These are phyloP conservation scores for Lachnellula subtilissima DNA, from an alignment of 2,329 filamentous ascomycete genomes.

Conservation along the genomic window DNA sequence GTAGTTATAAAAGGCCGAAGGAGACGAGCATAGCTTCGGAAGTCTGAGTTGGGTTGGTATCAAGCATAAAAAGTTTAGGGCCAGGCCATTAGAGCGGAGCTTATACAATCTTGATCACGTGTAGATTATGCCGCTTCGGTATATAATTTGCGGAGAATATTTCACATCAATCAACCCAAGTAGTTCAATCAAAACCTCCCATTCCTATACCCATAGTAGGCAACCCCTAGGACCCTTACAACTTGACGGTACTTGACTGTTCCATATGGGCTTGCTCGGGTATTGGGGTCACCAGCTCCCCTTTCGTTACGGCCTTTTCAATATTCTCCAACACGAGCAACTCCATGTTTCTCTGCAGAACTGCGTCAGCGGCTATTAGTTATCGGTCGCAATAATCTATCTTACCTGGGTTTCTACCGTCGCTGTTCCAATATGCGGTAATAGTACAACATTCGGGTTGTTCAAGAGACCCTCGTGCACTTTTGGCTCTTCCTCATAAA, in stretches of 20 bases:
- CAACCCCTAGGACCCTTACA: too few species aligned
- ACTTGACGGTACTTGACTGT: not conserved
- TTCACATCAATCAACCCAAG: too few species aligned
- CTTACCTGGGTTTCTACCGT: conserved; percentile 52
- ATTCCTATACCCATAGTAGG: too few species aligned
- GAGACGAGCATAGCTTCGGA: too few species aligned
- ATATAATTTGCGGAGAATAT: too few species aligned
- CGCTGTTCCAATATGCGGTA: conserved; percentile 82
- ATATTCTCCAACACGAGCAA: conserved; percentile 70
- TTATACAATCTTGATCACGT: too few species aligned
- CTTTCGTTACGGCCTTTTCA: conserved; percentile 53
- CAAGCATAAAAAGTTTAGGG: too few species aligned
- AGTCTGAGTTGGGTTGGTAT: too few species aligned
- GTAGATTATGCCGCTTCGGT: too few species aligned
- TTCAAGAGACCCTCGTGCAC: conserved; percentile 67
- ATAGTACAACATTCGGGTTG: conserved; percentile 66
- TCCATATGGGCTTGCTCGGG: conserved; percentile 51
- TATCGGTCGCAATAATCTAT: not conserved
- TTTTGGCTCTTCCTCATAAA: conserved; percentile 74
- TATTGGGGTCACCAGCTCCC: conserved; percentile 60
- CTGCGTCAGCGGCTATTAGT: conserved; percentile 3
- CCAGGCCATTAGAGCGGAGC: too few species aligned
- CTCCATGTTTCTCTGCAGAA: conserved; percentile 58
- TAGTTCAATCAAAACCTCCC: too few species aligned
- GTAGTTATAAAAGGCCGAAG: too few species aligned